Conservation (phyloP, 2,329 filamentous ascomycete species). For the Botryosphaeria dothidea region DNA sequence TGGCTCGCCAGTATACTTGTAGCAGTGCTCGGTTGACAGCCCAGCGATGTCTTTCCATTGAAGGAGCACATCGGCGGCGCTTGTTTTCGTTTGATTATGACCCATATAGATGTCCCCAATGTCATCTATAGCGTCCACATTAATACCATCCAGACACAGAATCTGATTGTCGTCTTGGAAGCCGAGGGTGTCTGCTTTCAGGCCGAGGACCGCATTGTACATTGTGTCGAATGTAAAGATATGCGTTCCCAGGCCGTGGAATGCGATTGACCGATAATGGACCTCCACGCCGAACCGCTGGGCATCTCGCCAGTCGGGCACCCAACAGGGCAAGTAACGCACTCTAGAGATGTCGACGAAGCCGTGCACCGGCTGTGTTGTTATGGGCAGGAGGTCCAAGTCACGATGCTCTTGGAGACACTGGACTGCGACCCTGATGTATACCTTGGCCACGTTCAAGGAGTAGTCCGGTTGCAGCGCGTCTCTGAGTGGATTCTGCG, state of each 20-base stretch:
- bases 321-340: neutral
- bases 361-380: neutral
- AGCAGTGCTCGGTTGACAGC: neutral
- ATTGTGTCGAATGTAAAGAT: neutral
- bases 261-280: neutral
- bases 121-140: neutral
- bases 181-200: neutral
- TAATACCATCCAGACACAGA: neutral
- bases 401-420: neutral
- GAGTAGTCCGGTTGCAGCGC: neutral
- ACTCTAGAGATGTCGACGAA: neutral
- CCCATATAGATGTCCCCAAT: neutral
- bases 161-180: neutral
- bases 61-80: too few relatives aligned
- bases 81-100: too few relatives aligned
- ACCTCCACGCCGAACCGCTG: accelerated
- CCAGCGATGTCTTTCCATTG: neutral
- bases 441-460: neutral
- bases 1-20: neutral
- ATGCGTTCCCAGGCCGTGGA: too few relatives aligned
- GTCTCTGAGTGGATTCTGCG: neutral
- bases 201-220: neutral
- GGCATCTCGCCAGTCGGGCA: neutral
- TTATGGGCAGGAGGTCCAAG: neutral
- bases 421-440: neutral